Conservation (phyloP, 139 green algal species). For the Tetradesmus obliquus region DNA sequence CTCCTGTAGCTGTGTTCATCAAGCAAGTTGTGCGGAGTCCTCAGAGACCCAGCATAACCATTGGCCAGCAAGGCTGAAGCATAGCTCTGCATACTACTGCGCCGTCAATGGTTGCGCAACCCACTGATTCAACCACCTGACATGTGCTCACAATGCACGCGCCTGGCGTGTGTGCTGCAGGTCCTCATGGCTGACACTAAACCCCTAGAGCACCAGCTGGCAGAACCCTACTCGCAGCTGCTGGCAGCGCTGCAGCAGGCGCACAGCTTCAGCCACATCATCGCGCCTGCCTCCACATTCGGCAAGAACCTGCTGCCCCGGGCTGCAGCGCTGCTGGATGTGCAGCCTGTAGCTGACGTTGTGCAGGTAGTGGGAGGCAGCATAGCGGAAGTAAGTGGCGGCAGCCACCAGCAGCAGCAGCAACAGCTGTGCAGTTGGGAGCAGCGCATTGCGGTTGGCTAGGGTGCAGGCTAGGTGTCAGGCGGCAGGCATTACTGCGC, state of each 20-base stretch:
- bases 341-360: slow-evolving; percentile 87
- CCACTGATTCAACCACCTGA: background rate
- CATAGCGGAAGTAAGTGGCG: slow-evolving; percentile 46
- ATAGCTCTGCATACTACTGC: background rate
- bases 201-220: slow-evolving; percentile 68
- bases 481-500: too few species aligned
- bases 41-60: too few species aligned
- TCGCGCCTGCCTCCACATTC: slow-evolving; percentile 77
- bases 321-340: slow-evolving; percentile 83
- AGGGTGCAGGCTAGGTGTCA: too few species aligned
- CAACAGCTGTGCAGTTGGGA: background rate
- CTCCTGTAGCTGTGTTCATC: background rate
- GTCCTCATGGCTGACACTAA: slow-evolving; percentile 75
- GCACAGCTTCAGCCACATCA: slow-evolving; percentile 73
- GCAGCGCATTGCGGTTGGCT: background rate
- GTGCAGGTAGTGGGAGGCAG: slow-evolving; percentile 42
- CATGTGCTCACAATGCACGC: background rate
- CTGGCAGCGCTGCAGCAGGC: slow-evolving; percentile 55
- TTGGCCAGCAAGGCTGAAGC: too few species aligned
- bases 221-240: slow-evolving; percentile 63
- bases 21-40: too few species aligned
- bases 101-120: background rate
- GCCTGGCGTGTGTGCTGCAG: slow-evolving; percentile 30
- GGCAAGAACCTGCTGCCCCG: slow-evolving; percentile 90
- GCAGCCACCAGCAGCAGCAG: background rate